Base-by-base conservation (phyloP, 495 filamentous ascomycete genomes). In the Staphylotrichum longicolle region DNA sequence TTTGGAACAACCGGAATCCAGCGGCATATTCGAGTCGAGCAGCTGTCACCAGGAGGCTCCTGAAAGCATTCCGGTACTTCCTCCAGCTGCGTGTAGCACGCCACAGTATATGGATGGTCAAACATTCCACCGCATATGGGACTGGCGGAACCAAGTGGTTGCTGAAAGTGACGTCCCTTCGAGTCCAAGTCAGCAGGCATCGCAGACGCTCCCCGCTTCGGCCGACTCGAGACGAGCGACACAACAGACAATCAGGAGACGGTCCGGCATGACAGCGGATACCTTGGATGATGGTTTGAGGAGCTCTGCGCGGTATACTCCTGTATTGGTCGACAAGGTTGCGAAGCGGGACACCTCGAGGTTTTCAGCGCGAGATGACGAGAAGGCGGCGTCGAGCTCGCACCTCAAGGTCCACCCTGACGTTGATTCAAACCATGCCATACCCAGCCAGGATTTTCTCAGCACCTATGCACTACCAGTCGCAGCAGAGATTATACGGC, bases 11-110 rank as follows among this genome's bases (percentile, higher is more conserved):
- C 42, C 47, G 30, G 57, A 60, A 12, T 62, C 60, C 7, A 57
- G 59, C 20, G 61, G 51, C 33, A 47, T 52, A 0, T 42, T 53
- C 15, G 63, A 62, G 50, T 68, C 68, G 35, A 66, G 66, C 49
- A 62, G 47, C 41, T 71, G 63, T 40, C 66, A 70, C 34, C 58
- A 72, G 45, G 66, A 66, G 3, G 73, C 66, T 30, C 68, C 75
- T 5, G 61, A 67, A 45, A 73, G 66, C 56, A 66, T 64, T 53
- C 7, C 44, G 20, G n/a, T 59, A 55, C 34, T 63, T 58, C 35
- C 64, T 55, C 51, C 7, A 33, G n/a, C 11, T 2, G 14, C 37
- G 2, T 30, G 54, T 48, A 47, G 15, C 3, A 27, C 58, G 1
- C 50, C 41, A 8, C 48, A 6, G 14, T 64, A 63, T 14, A 20